phyloP scores from a whole-genome alignment of 192 early-diverging fungal species.

The Backusella tuberculispora region DNA sequence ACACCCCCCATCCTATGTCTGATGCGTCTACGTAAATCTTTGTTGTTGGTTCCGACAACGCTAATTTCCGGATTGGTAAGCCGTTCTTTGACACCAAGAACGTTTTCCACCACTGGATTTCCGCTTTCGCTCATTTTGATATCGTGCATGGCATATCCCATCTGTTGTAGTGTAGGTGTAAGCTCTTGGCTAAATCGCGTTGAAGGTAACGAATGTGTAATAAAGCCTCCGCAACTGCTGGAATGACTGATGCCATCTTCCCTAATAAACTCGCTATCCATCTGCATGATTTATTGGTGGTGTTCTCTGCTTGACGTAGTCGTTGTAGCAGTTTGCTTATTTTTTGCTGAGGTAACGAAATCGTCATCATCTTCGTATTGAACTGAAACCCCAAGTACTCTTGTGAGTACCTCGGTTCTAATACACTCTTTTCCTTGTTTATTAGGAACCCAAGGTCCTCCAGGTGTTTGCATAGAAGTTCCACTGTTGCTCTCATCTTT shows the following conservation, averaged over 20 bases:
- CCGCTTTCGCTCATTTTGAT: background rate
- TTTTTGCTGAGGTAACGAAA: background rate
- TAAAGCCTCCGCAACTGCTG: too few species aligned
- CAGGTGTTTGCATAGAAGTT: background rate
- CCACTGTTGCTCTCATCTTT: background rate
- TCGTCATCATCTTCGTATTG: slow-evolving; percentile 10
- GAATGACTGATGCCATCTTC: slow-evolving; percentile 21
- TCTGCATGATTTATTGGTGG: too few species aligned
- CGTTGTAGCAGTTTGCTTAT: background rate
- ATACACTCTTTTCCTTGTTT: slow-evolving; percentile 12
- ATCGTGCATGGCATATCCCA: slow-evolving; percentile 1
- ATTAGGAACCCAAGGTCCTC: slow-evolving; percentile 11
- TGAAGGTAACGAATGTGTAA: slow-evolving; percentile 10
- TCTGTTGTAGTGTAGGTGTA: too few species aligned
- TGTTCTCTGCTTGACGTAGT: background rate
- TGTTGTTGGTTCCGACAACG: background rate
- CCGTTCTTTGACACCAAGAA: background rate
- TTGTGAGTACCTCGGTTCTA: background rate
- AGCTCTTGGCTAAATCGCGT: background rate
- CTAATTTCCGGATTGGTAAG: slow-evolving; percentile 18
- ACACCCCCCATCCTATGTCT: slow-evolving; percentile 27
- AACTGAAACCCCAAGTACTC: slow-evolving; percentile 23
- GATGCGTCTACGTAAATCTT: slow-evolving; percentile 26
- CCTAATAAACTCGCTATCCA: slow-evolving; percentile 25
- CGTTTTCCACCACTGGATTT: slow-evolving; percentile 21